Percentiles rank a stretch among this genome's conserved stretches.
Conservation (phyloP, 805 yeast species). For the Lipomyces starkeyi region DNA sequence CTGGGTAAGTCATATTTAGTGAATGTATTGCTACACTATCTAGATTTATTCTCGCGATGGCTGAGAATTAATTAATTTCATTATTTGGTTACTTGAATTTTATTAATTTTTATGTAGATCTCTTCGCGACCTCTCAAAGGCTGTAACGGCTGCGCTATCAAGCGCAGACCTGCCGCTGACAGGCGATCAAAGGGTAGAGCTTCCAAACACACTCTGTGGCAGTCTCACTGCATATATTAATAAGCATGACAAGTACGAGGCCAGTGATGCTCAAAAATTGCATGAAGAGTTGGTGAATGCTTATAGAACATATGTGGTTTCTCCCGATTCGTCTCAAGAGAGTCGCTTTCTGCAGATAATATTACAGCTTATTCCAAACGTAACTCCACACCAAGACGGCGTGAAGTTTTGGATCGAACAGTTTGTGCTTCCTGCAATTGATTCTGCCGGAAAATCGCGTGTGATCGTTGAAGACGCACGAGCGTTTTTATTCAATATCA, state of each 20-base stretch:
- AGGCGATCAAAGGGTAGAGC: slow-evolving; percentile 24
- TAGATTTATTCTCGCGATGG: not conserved
- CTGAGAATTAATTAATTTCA: not conserved
- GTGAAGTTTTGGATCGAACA: slow-evolving; percentile 57
- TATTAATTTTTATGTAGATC: slow-evolving; percentile 22
- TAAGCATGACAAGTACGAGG: slow-evolving; percentile 36
- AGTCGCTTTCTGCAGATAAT: slow-evolving; percentile 45
- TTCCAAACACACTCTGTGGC: slow-evolving; percentile 23
- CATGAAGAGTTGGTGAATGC: slow-evolving; percentile 47
- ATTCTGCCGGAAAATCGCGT: slow-evolving; percentile 59
- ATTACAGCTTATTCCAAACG: slow-evolving; percentile 43
- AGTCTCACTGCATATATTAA: slow-evolving; percentile 23
- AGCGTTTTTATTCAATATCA: slow-evolving; percentile 43
- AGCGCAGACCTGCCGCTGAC: slow-evolving; percentile 12
- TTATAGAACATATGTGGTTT: slow-evolving; percentile 35
- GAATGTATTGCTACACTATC: not conserved
- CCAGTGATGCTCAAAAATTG: slow-evolving; percentile 42
- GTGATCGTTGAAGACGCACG: slow-evolving; percentile 47
- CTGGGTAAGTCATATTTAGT: not conserved
- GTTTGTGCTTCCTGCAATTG: slow-evolving; percentile 58
- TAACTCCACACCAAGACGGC: slow-evolving; percentile 41
- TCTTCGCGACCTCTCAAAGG: slow-evolving; percentile 33
- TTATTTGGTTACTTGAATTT: not conserved
- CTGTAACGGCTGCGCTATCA: slow-evolving; percentile 25
- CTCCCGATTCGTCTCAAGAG: slow-evolving; percentile 35